Conservation (phyloP, 2,329 filamentous ascomycete species). For the Fusarium subtropicale region DNA sequence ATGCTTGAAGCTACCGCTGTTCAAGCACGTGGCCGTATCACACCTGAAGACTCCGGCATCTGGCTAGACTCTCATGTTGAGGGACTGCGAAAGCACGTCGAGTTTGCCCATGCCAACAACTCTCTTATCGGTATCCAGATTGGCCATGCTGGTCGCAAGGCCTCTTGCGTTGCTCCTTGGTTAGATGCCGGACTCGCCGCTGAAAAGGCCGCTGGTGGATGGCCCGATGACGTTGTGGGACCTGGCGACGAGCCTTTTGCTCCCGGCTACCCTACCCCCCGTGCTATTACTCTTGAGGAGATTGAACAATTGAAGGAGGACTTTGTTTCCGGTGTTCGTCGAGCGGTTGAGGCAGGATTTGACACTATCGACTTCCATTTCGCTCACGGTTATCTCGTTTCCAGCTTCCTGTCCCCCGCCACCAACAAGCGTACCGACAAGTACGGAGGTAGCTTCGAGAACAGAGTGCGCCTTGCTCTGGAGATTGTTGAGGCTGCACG, state of each 20-base stretch:
- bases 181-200: constrained; percentile 53
- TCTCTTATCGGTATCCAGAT: constrained; percentile 76
- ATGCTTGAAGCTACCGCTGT: constrained; percentile 78
- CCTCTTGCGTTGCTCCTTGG: constrained; percentile 66
- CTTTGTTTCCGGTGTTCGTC: constrained; percentile 64
- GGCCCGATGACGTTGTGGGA: constrained; percentile 63
- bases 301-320: constrained; percentile 72
- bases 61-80: constrained; percentile 79
- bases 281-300: constrained; percentile 71
- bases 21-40: constrained; percentile 75
- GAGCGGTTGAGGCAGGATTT: constrained; percentile 73
- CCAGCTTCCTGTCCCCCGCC: constrained; percentile 75
- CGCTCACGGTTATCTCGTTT: constrained; percentile 82
- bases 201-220: constrained; percentile 61
- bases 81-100: constrained; percentile 66
- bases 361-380: constrained; percentile 80
- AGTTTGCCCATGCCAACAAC: constrained; percentile 74
- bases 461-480: constrained; percentile 73
- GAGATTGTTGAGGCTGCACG: constrained; percentile 77
- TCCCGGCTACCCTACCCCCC: constrained; percentile 67
- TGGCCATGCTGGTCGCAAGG: constrained; percentile 74
- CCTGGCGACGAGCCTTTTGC: constrained; percentile 62
- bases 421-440: constrained; percentile 74
- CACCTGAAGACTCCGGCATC: constrained; percentile 67
- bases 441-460: constrained; percentile 77